Percentiles rank a stretch among this genome's conserved stretches.
phyloP scores from a whole-genome alignment of 768 basidiomycete species.

The Obba rivulosa region DNA sequence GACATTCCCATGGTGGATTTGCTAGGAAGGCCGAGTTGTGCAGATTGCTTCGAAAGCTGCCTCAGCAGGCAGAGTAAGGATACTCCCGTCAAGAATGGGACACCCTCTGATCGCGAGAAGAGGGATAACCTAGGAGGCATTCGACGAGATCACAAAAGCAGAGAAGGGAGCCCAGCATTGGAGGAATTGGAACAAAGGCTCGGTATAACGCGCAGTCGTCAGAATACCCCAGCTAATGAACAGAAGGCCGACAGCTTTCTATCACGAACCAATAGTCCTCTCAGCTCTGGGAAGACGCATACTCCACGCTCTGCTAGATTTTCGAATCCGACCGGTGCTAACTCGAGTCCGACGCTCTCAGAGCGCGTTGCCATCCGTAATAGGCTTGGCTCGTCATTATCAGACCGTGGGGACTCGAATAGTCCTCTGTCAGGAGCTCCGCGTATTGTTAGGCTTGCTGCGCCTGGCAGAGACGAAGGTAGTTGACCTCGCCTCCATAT shows the following conservation, averaged over 20 bases:
- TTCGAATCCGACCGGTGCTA: neutral
- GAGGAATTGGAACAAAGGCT: slow-evolving; percentile 29
- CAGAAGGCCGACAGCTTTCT: slow-evolving; percentile 3
- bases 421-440: too few species aligned
- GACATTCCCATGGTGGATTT: slow-evolving; percentile 77
- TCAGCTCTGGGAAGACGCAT: neutral
- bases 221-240: slow-evolving; percentile 15
- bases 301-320: neutral
- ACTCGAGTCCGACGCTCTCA: slow-evolving; percentile 14
- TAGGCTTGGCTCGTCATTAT: too few species aligned
- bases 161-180: slow-evolving; percentile 28
- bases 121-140: slow-evolving; percentile 41
- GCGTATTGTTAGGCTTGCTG: too few species aligned
- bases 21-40: slow-evolving; percentile 74
- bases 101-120: slow-evolving; percentile 24
- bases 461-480: too few species aligned
- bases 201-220: slow-evolving; percentile 23
- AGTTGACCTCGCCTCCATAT: too few species aligned
- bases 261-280: neutral
- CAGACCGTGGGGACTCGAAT: too few species aligned
- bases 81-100: slow-evolving; percentile 35
- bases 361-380: slow-evolving; percentile 12
- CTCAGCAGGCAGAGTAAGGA: slow-evolving; percentile 45
- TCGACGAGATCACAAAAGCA: slow-evolving; percentile 26
- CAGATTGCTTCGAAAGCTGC: slow-evolving; percentile 76